Conservation (phyloP, 495 filamentous ascomycete genomes). For the Parmelia sp. region DNA sequence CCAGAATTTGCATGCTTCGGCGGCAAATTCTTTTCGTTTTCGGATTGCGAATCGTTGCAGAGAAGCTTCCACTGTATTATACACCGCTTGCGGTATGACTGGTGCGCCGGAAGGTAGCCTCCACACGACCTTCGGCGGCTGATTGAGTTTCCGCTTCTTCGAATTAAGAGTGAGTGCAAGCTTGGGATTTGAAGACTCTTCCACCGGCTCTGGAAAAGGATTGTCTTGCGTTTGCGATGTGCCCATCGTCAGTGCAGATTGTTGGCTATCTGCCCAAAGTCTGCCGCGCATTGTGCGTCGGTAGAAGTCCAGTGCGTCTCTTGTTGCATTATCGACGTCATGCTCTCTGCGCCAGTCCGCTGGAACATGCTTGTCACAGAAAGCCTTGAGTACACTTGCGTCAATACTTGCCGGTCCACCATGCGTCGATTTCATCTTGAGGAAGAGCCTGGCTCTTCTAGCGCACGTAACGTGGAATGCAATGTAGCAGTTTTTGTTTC, state of each 20-base stretch:
- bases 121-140: constrained; percentile 69
- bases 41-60: constrained; percentile 73
- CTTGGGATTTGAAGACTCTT: constrained; percentile 35
- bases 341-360: constrained; percentile 83
- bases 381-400: constrained; percentile 83
- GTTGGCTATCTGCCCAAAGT: constrained; percentile 86
- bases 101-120: constrained; percentile 92
- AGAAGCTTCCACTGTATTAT: constrained; percentile 70
- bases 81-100: constrained; percentile 80
- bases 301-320: constrained; percentile 74
- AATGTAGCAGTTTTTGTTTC: constrained; percentile 92
- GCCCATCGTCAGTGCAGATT: constrained; percentile 71
- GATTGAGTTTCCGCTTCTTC: constrained; percentile 67
- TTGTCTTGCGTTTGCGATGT: constrained; percentile 53
- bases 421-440: constrained; percentile 94
- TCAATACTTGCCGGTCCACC: constrained; percentile 75
- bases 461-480: constrained; percentile 99
- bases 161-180: constrained; percentile 59
- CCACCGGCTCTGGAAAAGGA: constrained; percentile 23
- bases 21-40: constrained; percentile 84
- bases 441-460: constrained; percentile 74
- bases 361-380: constrained; percentile 94
- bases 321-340: constrained; percentile 59
- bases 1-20: constrained; percentile 94
- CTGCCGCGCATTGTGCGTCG: constrained; percentile 75